Evolutionary conservation across 257 asterid genomes (phyloP), one percentile per base, ranked within the genome.

Genomic region (Salvia miltiorrhiza): DNA sequence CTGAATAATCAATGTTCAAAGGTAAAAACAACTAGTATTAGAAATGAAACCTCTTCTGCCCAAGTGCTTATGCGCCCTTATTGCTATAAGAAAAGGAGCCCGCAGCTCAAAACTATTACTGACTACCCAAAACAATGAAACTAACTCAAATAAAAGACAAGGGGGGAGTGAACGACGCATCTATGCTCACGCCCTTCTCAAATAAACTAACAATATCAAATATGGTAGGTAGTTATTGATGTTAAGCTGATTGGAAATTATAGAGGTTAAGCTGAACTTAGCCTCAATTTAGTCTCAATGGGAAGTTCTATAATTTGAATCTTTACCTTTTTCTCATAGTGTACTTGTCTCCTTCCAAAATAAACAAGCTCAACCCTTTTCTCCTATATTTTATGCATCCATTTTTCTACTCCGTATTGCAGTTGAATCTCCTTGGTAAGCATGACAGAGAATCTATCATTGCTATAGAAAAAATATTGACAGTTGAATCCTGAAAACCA

Each of bases 211-310:
- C 9, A 10, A 5, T 53, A 26, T 23, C 19, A 21, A 21, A 32
- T 53, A 61, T 9, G 28, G 35, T 52, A 32, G 14, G 47, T 33
- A 28, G 61, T 19, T 48, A 20, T 26, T 12, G 49, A 70, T 26
- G 68, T 28, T 61, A 50, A 20, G 63, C 28, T 11, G 37, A 30
- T 50, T 41, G 12, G 45, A 21, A 26, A 52, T 17, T 39, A 20
- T 26, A 19, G 58, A 70, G 47, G 73, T 30, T 62, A 41, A 21
- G 64, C 21, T 75, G 37, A 40, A 44, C 5, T 45, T 39, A 20
- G 41, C 58, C 47, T 41, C 55, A 9, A 63, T 67, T 37, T 9
- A 17, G 62, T 5, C 14, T 2, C 8, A 23, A 53, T 20, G 28
- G 17, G 35, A 37, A 62, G 43, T 30, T 43, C 13, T 54, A 52